These are phyloP conservation scores for Colletotrichum viniferum DNA, from an alignment of 2,329 filamentous ascomycete genomes.

Conservation along the genomic window DNA sequence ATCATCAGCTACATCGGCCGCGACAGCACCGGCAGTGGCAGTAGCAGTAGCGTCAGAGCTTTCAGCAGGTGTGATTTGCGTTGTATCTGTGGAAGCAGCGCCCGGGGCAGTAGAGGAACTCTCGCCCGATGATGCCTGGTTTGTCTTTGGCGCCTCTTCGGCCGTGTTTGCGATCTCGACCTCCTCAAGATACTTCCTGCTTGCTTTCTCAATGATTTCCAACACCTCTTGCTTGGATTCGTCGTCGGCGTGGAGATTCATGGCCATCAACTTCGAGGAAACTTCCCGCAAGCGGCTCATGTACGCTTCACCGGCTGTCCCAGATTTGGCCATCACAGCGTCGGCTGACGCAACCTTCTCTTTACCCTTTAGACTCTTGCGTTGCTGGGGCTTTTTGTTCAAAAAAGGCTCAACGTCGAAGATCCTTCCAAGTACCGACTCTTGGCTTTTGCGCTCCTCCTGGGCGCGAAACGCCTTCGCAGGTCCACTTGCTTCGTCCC, in stretches of 20 bases:
- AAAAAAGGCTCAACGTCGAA: constrained; percentile 53
- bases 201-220: constrained; percentile 54
- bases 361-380: constrained; percentile 22
- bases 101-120: background rate
- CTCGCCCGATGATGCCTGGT: background rate
- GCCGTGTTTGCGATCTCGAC: constrained; percentile 29
- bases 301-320: constrained; percentile 32
- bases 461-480: constrained; percentile 52
- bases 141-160: background rate
- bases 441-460: constrained; percentile 60
- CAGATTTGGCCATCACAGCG: background rate
- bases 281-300: constrained; percentile 43
- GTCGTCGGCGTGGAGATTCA: constrained; percentile 32
- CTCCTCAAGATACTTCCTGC: constrained; percentile 53
- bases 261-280: constrained; percentile 46
- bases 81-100: background rate
- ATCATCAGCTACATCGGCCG: background rate
- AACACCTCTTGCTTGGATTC: constrained; percentile 50
- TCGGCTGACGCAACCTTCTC: background rate
- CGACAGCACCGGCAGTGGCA: background rate
- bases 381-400: constrained; percentile 36
- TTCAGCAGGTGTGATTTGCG: background rate
- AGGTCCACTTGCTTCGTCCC: constrained; percentile 37
- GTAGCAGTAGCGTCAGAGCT: background rate
- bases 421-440: constrained; percentile 55